Percentiles rank a stretch among this genome's conserved stretches.
Conservation (phyloP, 495 filamentous ascomycete species). For the Xylaria venustula region DNA sequence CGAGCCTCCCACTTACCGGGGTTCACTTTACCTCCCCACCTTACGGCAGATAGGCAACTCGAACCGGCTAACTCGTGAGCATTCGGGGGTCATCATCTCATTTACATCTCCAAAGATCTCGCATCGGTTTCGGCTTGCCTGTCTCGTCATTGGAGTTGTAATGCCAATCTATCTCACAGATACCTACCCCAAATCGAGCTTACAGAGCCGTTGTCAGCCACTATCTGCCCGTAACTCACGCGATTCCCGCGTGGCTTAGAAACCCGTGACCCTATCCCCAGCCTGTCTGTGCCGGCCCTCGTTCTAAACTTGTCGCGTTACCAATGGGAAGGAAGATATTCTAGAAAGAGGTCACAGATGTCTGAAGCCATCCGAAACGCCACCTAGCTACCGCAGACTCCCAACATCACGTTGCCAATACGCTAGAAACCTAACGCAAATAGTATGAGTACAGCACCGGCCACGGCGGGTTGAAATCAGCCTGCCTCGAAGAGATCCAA, state of each 20-base stretch:
- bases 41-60: slow-evolving; percentile 1
- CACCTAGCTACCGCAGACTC: too few species aligned
- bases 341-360: too few species aligned
- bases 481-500: neutral
- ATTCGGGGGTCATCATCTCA: neutral
- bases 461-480: neutral
- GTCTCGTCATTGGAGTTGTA: neutral
- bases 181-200: neutral
- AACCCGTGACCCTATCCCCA: neutral
- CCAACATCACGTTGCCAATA: too few species aligned
- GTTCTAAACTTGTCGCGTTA: neutral
- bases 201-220: neutral
- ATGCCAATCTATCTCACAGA: neutral
- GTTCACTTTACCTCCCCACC: slow-evolving; percentile 10
- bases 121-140: slow-evolving; percentile 9
- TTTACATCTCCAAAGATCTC: slow-evolving; percentile 9
- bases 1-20: slow-evolving; percentile 17
- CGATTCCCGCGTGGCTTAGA: neutral
- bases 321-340: too few species aligned
- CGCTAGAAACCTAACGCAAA: too few species aligned
- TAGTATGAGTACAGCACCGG: too few species aligned
- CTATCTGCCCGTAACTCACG: neutral
- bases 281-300: neutral
- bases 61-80: neutral
- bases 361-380: too few species aligned